Conservation (phyloP, 768 basidiomycete species). For the Rubroboletus satanas region DNA sequence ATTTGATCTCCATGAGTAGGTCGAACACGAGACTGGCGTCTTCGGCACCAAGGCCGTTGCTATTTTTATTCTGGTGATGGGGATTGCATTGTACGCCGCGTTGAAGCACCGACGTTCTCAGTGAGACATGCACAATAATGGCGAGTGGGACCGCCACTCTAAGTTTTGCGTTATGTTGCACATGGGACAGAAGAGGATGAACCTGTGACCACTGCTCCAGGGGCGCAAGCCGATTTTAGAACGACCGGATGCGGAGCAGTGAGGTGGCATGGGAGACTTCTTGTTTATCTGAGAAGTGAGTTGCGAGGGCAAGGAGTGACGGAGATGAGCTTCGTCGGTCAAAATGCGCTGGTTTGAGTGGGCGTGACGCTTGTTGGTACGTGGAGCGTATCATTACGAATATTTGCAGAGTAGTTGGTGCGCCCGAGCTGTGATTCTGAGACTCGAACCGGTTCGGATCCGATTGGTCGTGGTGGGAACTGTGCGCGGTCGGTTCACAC, state of each 20-base stretch:
- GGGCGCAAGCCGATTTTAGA: conserved; percentile 5
- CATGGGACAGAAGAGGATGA: background rate
- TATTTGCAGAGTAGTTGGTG: no score
- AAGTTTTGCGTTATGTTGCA: background rate
- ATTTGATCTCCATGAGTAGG: conserved; percentile 36
- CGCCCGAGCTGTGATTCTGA: no score
- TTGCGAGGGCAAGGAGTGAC: background rate
- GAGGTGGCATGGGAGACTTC: conserved; percentile 9
- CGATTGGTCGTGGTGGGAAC: conserved; percentile 27
- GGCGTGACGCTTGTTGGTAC: no score
- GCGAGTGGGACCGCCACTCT: background rate
- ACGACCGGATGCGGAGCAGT: background rate
- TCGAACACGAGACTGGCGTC: conserved; percentile 71
- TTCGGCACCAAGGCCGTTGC: conserved; percentile 48
- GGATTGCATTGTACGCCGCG: conserved; percentile 39
- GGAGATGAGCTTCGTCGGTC: conserved; percentile 9
- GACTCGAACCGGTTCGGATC: conserved; percentile 23
- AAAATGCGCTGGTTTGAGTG: background rate
- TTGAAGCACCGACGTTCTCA: conserved; percentile 39
- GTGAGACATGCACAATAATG: conserved; percentile 11
- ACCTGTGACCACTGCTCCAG: background rate
- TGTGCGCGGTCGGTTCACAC: conserved; percentile 16
- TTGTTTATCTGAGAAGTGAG: background rate
- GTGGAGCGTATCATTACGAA: no score
- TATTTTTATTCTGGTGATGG: conserved; percentile 38